phyloP scores from a whole-genome alignment of 192 early-diverging fungal species.

The Coemansia sp. region DNA sequence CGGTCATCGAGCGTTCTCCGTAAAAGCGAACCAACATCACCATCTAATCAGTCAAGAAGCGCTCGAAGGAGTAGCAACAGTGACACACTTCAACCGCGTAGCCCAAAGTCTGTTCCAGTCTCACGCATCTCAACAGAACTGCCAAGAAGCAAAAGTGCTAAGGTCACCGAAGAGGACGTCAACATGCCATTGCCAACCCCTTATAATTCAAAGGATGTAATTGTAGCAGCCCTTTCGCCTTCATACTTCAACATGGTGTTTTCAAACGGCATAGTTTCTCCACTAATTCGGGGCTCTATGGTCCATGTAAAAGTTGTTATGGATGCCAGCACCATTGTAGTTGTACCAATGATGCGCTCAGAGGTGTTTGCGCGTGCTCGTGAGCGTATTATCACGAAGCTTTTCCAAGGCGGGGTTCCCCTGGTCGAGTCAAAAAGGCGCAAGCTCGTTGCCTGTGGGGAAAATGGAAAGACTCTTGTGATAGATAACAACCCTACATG shows the following conservation, averaged over 20 bases:
- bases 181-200: neutral
- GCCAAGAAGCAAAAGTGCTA: neutral
- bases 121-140: neutral
- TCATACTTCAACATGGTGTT: constrained; percentile 34
- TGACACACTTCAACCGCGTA: neutral
- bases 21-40: constrained; percentile 6
- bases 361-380: constrained; percentile 52
- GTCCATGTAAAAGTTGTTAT: constrained; percentile 49
- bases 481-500: constrained; percentile 43
- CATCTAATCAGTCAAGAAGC: constrained; percentile 1
- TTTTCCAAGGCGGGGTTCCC: constrained; percentile 41
- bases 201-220: neutral
- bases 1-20: constrained; percentile 44
- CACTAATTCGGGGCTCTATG: constrained; percentile 52
- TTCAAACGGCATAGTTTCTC: constrained; percentile 21
- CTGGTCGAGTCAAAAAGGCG: constrained; percentile 43
- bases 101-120: neutral
- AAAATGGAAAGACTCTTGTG: constrained; percentile 22
- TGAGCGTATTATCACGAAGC: constrained; percentile 52
- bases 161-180: neutral
- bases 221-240: constrained; percentile 21
- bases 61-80: constrained; percentile 11
- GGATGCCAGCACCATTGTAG: constrained; percentile 22
- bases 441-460: constrained; percentile 24
- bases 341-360: constrained; percentile 41